Base-by-base conservation (phyloP, 2,329 filamentous ascomycete genomes). In the Penicillium sp. region DNA sequence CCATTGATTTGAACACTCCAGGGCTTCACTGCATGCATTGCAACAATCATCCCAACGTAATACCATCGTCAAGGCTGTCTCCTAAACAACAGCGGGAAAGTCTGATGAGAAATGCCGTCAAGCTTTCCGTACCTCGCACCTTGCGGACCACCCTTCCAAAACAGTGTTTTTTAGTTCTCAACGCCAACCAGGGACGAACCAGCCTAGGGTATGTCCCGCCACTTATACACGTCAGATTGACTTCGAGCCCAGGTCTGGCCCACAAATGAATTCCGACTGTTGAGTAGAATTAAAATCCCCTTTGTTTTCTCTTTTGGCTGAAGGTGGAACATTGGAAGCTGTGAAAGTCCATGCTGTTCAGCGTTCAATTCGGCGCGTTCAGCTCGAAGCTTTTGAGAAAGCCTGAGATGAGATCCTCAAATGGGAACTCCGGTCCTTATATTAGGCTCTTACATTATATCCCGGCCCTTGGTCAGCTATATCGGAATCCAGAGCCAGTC, bases 31-130 rank as follows among this genome's bases (percentile, higher is more conserved):
- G 24, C 24, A n/a, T 27, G 24, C 24, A n/a, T n/a, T 6, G n/a
- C 6, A 44, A 50, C 24, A 48, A 42, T 53, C 62, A 67, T 64
- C 42, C 21, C 22, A 32, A 49, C 54, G 62, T 66, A 57, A 66
- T 60, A 48, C 41, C 41, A 66, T 63, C 13, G 63, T 66, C 65
- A 66, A 48, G 11, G 61, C 64, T 61, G 63, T 63, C 31, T 32
- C 14, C 22, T 21, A 40, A 49, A 48, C 5, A 22, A n/a, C 48
- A 18, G 29, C 40, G 51, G 46, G 32, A 50, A 27, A 44, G 31
- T 1, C 41, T 45, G 21, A 39, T 53, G 34, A 44, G 22, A 50
- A 53, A 41, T 53, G 40, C 51, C 46, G 50, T 32, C 45, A 63
- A 59, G 46, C 57, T 61, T 62, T 56, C n/a, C 42, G 57, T 59